Conservation (phyloP, 73 alveolate species). For the Tetrahymena malaccensis region DNA sequence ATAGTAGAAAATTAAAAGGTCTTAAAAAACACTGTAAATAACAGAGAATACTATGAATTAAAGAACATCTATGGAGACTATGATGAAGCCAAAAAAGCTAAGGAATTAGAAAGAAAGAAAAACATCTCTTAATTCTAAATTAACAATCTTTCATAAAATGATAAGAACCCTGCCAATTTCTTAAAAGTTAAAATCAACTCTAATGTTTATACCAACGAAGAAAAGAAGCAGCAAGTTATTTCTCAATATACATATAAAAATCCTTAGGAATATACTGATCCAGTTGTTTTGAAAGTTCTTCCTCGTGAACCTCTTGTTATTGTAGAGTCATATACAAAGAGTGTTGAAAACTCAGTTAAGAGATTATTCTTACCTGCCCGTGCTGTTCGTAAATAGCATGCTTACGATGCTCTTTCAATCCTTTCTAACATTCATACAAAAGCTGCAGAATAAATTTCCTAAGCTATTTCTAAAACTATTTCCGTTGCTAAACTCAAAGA, state of each 20-base stretch:
- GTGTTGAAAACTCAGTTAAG: neutral
- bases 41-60: neutral
- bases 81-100: neutral
- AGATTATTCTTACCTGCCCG: neutral
- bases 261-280: neutral
- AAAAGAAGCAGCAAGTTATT: neutral
- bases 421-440: neutral
- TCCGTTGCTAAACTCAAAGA: neutral
- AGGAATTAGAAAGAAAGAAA: neutral
- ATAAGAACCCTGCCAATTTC: neutral
- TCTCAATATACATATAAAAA: neutral
- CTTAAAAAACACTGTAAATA: neutral
- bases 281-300: neutral
- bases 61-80: neutral
- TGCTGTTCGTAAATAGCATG: neutral
- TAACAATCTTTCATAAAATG: neutral
- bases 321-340: neutral
- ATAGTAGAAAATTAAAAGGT: neutral
- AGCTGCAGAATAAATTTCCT: neutral
- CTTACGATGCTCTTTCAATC: neutral
- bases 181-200: neutral
- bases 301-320: neutral
- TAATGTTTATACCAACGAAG: neutral
- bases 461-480: neutral
- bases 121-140: neutral